Percentiles rank a stretch among this genome's conserved stretches.
These are phyloP conservation scores for Fusarium newnesense DNA, from an alignment of 2,329 filamentous ascomycete species.

Conservation along the genomic window DNA sequence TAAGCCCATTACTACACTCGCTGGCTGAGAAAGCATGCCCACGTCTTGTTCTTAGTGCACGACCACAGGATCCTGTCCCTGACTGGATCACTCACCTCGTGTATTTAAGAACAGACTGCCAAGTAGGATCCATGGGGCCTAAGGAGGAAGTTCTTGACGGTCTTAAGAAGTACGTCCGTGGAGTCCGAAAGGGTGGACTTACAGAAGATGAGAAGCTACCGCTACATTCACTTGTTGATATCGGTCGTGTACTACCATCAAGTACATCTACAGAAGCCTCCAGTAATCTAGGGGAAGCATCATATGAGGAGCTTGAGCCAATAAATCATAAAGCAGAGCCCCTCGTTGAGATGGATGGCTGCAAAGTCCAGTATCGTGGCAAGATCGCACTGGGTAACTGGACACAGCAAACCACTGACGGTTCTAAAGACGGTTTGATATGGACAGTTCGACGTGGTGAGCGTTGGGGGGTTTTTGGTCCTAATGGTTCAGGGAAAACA, in stretches of 20 bases:
- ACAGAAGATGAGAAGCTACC: slow-evolving; percentile 61
- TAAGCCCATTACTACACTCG: slow-evolving; percentile 76
- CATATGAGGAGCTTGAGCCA: slow-evolving; percentile 35
- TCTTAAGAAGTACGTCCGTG: slow-evolving; percentile 59
- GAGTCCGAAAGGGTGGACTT: slow-evolving; percentile 56
- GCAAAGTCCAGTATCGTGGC: slow-evolving; percentile 81
- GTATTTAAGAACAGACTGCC: slow-evolving; percentile 74
- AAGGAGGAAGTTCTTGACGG: slow-evolving; percentile 70
- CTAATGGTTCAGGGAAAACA: slow-evolving; percentile 96
- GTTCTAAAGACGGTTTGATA: slow-evolving; percentile 70
- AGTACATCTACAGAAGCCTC: slow-evolving; percentile 29
- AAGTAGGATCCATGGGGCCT: slow-evolving; percentile 72
- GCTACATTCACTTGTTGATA: slow-evolving; percentile 59
- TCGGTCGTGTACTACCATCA: slow-evolving; percentile 57
- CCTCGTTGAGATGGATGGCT: slow-evolving; percentile 87
- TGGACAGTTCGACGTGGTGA: slow-evolving; percentile 88
- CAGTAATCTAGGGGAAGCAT: slow-evolving; percentile 7
- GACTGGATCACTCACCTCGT: slow-evolving; percentile 90
- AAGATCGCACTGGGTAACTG: slow-evolving; percentile 85
- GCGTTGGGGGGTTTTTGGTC: slow-evolving; percentile 91
- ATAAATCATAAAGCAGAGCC: slow-evolving; percentile 65
- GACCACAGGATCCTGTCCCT: slow-evolving; percentile 88
- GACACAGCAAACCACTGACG: slow-evolving; percentile 67
- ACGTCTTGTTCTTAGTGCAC: slow-evolving; percentile 78
- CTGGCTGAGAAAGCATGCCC: slow-evolving; percentile 75